Conservation (phyloP, 2,329 filamentous ascomycete genomes). For the Hirsutella thompsonii region DNA sequence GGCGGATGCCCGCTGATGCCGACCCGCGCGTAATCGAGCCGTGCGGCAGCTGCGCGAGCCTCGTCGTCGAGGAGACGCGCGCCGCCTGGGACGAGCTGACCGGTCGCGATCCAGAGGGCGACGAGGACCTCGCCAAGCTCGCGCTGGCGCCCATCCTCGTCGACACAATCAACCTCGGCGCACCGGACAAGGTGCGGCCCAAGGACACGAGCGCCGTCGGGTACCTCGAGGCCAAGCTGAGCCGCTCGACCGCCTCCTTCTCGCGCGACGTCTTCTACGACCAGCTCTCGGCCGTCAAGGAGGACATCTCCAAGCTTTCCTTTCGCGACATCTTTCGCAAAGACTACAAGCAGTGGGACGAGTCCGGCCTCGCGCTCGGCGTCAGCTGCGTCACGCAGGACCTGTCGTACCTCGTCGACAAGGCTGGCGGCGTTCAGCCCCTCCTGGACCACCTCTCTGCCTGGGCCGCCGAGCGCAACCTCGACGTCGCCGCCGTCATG, state of each 20-base stretch:
- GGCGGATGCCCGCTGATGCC: slow-evolving; percentile 30
- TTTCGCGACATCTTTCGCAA: slow-evolving; percentile 61
- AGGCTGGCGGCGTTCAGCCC: slow-evolving; percentile 28
- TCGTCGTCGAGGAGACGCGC: slow-evolving; percentile 49
- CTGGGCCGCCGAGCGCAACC: slow-evolving; percentile 41
- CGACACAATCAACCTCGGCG: slow-evolving; percentile 55
- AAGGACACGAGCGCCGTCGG: slow-evolving; percentile 45
- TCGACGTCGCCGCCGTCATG: slow-evolving; percentile 58
- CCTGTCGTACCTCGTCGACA: slow-evolving; percentile 45
- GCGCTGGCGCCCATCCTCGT: slow-evolving; percentile 60
- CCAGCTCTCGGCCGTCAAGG: slow-evolving; percentile 50
- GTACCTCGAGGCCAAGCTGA: slow-evolving; percentile 40
- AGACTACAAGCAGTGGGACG: slow-evolving; percentile 73
- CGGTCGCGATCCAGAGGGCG: slow-evolving; percentile 16
- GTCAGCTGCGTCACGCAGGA: slow-evolving; percentile 52
- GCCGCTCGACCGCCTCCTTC: slow-evolving; percentile 24
- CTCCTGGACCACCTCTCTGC: slow-evolving; percentile 34
- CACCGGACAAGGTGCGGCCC: slow-evolving; percentile 50
- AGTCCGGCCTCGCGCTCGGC: slow-evolving; percentile 45
- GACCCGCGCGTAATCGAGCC: slow-evolving; percentile 50
- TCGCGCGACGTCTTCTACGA: slow-evolving; percentile 43
- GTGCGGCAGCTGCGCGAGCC: slow-evolving; percentile 60
- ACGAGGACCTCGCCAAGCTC: slow-evolving; percentile 51
- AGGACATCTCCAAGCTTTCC: slow-evolving; percentile 47
- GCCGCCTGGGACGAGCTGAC: slow-evolving; percentile 43